A percentile compares a stretch with the other conserved stretches of the same genome.
phyloP scores from a whole-genome alignment of 2,329 filamentous ascomycete genomes.

The Bipolaris bicolor region DNA sequence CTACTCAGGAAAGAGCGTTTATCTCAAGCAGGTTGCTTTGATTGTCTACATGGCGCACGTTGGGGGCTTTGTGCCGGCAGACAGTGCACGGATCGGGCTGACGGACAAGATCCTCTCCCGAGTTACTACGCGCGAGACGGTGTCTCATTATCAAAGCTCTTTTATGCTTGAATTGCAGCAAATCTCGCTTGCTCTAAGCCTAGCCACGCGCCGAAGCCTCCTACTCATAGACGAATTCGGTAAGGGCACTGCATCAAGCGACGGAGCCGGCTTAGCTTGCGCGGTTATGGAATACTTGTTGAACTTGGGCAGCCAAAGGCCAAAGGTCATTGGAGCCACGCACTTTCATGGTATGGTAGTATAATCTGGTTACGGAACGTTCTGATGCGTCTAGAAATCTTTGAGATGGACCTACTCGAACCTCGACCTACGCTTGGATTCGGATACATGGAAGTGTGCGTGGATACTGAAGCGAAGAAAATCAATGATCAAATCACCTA shows the following conservation, averaged over 20 bases:
- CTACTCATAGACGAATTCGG: conserved; percentile 93
- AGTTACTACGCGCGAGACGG: conserved; percentile 75
- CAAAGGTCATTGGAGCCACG: conserved; percentile 67
- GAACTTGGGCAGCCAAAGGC: conserved; percentile 54
- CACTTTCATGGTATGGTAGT: conserved; percentile 63
- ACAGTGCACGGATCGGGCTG: conserved; percentile 76
- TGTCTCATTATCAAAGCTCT: conserved; percentile 67
- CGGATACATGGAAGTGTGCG: conserved; percentile 73
- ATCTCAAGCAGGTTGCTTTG: conserved; percentile 89
- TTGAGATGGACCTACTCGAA: conserved; percentile 66
- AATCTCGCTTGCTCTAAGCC: conserved; percentile 74
- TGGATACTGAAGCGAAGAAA: conserved; percentile 60
- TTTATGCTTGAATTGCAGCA: conserved; percentile 89
- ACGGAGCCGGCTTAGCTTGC: conserved; percentile 69
- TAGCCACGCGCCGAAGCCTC: conserved; percentile 77
- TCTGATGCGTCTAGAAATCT: conserved; percentile 63
- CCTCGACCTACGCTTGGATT: conserved; percentile 61
- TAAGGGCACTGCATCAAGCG: conserved; percentile 69
- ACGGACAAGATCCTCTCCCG: conserved; percentile 93
- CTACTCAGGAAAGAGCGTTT: conserved; percentile 95
- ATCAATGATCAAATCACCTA: conserved; percentile 71
- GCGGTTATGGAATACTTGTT: conserved; percentile 66
- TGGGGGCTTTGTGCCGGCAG: conserved; percentile 86
- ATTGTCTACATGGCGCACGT: conserved; percentile 93
- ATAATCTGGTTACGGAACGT: background rate